A percentile compares a stretch with the other conserved stretches of the same genome.
phyloP scores from a whole-genome alignment of 768 basidiomycete species.

The Pulveroboletus sp. region DNA sequence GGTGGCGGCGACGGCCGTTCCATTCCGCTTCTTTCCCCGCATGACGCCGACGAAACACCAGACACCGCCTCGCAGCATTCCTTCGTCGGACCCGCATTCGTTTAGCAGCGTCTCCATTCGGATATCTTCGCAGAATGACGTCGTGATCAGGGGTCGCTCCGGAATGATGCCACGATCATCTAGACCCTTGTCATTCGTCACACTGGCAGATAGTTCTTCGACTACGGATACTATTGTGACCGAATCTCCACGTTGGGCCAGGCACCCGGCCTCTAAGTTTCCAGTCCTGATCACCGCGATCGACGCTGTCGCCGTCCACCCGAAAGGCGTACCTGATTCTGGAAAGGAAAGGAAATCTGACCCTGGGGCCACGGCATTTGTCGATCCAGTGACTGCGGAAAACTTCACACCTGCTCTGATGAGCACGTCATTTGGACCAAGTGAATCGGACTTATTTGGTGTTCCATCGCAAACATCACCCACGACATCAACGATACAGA shows the following conservation, averaged over 20 bases:
- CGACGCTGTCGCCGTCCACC: background rate
- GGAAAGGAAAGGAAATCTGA: background rate
- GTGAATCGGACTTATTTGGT: background rate
- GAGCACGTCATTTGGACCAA: conserved; percentile 15
- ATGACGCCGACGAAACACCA: conserved; percentile 7
- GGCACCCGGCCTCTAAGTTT: conserved; percentile 2
- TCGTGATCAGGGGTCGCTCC: background rate
- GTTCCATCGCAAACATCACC: background rate
- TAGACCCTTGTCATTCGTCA: conserved; percentile 8
- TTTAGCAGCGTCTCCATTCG: conserved; percentile 9
- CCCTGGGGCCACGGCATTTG: background rate
- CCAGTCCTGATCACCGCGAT: conserved; percentile 3
- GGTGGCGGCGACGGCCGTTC: background rate
- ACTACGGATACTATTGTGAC: conserved; percentile 23
- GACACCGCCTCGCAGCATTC: background rate
- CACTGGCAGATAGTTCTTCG: conserved; percentile 10
- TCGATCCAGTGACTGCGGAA: background rate
- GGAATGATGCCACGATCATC: background rate
- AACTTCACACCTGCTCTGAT: conserved; percentile 13
- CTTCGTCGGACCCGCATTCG: background rate
- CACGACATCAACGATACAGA: background rate
- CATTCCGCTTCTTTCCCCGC: background rate
- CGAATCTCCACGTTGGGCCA: conserved; percentile 18
- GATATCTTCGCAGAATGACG: conserved; percentile 1
- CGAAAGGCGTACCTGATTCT: background rate